phyloP scores from a whole-genome alignment of 306 rosid genomes.

The Cicer cuneatum region DNA sequence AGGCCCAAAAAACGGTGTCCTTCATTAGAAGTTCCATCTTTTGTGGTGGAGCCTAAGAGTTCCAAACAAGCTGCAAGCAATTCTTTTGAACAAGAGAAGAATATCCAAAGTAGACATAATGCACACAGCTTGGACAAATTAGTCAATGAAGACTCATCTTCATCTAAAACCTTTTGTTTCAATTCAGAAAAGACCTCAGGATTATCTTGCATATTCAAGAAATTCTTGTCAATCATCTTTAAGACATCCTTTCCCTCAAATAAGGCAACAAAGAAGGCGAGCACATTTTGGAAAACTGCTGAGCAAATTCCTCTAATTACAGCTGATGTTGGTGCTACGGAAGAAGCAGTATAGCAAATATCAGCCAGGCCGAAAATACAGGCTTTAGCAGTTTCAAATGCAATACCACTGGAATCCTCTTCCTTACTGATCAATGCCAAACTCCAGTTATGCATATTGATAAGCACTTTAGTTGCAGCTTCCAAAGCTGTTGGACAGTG shows the following conservation, averaged over 20 bases:
- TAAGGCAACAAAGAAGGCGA: slow-evolving; percentile 63
- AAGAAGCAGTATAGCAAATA: slow-evolving; percentile 70
- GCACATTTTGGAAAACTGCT: slow-evolving; percentile 77
- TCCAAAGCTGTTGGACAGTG: slow-evolving; percentile 89
- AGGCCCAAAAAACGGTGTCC: slow-evolving; percentile 64
- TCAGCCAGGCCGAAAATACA: slow-evolving; percentile 79
- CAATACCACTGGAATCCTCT: slow-evolving; percentile 69
- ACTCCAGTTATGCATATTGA: slow-evolving; percentile 80
- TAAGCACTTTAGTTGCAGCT: slow-evolving; percentile 77
- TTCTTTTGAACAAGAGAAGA: slow-evolving; percentile 74
- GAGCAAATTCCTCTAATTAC: slow-evolving; percentile 78
- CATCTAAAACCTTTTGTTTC: slow-evolving; percentile 62
- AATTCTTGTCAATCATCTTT: slow-evolving; percentile 60
- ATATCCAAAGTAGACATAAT: slow-evolving; percentile 69
- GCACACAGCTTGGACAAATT: slow-evolving; percentile 63
- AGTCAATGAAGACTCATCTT: slow-evolving; percentile 58
- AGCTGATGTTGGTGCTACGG: slow-evolving; percentile 71
- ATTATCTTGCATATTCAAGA: slow-evolving; percentile 65
- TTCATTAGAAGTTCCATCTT: slow-evolving; percentile 63
- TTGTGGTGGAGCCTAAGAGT: slow-evolving; percentile 56
- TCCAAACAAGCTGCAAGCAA: slow-evolving; percentile 87
- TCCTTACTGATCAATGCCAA: slow-evolving; percentile 62
- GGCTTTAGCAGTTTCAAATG: slow-evolving; percentile 78
- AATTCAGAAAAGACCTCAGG: slow-evolving; percentile 62
- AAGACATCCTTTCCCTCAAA: slow-evolving; percentile 76